Conservation (phyloP, 1,284 basidiomycete genomes). For the Malassezia restricta region DNA sequence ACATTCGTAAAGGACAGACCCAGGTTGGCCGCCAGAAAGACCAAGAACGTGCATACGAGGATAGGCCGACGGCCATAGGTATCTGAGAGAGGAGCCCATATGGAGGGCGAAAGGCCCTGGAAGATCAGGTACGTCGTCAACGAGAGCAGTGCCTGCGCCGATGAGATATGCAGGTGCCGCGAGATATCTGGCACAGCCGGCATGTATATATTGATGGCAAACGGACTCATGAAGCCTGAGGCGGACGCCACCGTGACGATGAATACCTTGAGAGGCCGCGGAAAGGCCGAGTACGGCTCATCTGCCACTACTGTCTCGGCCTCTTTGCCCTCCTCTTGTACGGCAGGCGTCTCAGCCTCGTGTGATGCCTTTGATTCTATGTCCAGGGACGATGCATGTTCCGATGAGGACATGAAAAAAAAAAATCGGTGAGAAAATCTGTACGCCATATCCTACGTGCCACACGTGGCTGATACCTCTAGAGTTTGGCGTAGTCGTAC, state of each 20-base stretch:
- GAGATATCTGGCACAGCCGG: conserved; percentile 62
- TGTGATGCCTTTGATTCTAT: too few relatives aligned
- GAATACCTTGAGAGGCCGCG: not conserved
- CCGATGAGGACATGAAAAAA: too few relatives aligned
- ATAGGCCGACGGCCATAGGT: conserved; percentile 53
- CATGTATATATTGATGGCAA: conserved; percentile 56
- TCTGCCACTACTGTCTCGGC: not conserved
- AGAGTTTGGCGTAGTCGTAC: conserved; percentile 26
- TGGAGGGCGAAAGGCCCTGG: conserved; percentile 50
- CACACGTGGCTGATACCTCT: not conserved
- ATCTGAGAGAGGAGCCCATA: conserved; percentile 57
- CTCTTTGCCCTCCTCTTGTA: not conserved
- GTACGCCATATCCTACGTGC: too few relatives aligned
- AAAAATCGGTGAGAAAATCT: too few relatives aligned
- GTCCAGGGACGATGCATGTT: too few relatives aligned
- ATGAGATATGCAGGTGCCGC: conserved; percentile 55
- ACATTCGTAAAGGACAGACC: conserved; percentile 54
- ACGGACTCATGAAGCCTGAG: conserved; percentile 11
- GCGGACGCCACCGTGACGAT: conserved; percentile 6
- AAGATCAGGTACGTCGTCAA: conserved; percentile 65
- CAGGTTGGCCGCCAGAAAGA: conserved; percentile 49
- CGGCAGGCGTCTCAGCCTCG: too few relatives aligned
- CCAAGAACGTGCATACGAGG: conserved; percentile 52
- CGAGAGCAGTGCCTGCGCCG: conserved; percentile 61
- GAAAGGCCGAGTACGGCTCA: conserved; percentile 10